Base-by-base conservation (phyloP, 2,329 filamentous ascomycete genomes). In the Arthrobotrys musiformis region DNA sequence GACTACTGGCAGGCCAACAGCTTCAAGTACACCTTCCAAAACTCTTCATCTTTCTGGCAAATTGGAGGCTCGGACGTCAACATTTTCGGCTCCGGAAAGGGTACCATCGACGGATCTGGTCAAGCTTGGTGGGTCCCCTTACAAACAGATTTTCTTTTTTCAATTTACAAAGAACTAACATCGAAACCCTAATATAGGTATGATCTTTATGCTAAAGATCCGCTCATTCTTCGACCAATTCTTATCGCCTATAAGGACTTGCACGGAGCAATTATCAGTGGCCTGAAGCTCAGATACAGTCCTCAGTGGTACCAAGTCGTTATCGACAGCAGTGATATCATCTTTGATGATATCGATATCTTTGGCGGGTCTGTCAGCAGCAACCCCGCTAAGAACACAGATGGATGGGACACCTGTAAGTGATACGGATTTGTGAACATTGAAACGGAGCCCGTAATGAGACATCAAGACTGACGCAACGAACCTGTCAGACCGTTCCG, bases 1-100 rank as follows among this genome's bases (percentile, higher is more conserved):
- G 86, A 88, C 79, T 92, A 92, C 83, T 92, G 90, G 90, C 86
- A 90, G 78, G 86, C 85, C 7, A 86, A 91, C 80, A 85, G 86
- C 46, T 92, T 91, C 85, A 86, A 87, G 68, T 89, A 90, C 26
- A 84, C 84, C 4, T 92, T 88, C 83, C 90, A 92, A 80, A 91
- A 91, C 78, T 86, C 87, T 4, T 89, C 88, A 0, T 88, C 88
- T 1, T 91, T 91, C 84, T 91, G 90, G 85, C 86, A 89, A 81
- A 86, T 90, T 40, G 90, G 90, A 44, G 90, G 90, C 30, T 84
- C 86, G 19, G 89, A 88, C 82, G 88, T 92, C 9, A 90, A 91
- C 72, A 86, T 92, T 52, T 92, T 90, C 77, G 91, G 90, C 0
- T 75, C 70, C 17, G 72, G 72, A 37, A 88, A 87, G 15, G 88